phyloP scores from a whole-genome alignment of 2,329 filamentous ascomycete species.

The Verticillium klebahnii region DNA sequence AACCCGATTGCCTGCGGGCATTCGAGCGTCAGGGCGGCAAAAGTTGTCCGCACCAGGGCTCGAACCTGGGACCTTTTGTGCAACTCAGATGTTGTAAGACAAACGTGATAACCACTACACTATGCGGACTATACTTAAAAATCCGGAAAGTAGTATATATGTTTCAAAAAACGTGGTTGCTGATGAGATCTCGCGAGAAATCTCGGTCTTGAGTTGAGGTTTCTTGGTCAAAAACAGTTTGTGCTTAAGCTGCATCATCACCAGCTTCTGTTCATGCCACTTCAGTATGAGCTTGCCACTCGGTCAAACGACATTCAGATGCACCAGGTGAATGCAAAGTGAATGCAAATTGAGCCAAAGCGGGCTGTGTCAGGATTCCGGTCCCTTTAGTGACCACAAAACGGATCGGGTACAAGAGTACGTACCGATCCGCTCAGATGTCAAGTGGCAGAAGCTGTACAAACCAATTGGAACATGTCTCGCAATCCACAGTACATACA shows the following conservation, averaged over 20 bases:
- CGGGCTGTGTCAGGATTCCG: no score
- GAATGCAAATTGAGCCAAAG: neutral
- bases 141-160: neutral
- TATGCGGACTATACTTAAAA: neutral
- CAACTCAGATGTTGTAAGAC: neutral
- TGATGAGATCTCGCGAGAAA: neutral
- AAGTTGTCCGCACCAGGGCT: neutral
- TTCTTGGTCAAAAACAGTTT: neutral
- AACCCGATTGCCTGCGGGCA: neutral
- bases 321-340: neutral
- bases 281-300: neutral
- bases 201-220: neutral
- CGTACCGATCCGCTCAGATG: no score
- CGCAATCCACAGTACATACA: no score
- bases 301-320: neutral
- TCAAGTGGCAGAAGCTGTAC: no score
- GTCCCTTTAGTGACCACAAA: no score
- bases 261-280: neutral
- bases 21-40: neutral
- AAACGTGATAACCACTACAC: slow-evolving; percentile 1
- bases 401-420: no score
- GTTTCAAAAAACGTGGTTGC: neutral
- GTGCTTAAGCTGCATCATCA: neutral
- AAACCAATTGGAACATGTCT: no score
- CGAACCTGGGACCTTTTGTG: slow-evolving; percentile 1